Base-by-base conservation (phyloP, 1,284 basidiomycete species). In the Leccinum variabile region DNA sequence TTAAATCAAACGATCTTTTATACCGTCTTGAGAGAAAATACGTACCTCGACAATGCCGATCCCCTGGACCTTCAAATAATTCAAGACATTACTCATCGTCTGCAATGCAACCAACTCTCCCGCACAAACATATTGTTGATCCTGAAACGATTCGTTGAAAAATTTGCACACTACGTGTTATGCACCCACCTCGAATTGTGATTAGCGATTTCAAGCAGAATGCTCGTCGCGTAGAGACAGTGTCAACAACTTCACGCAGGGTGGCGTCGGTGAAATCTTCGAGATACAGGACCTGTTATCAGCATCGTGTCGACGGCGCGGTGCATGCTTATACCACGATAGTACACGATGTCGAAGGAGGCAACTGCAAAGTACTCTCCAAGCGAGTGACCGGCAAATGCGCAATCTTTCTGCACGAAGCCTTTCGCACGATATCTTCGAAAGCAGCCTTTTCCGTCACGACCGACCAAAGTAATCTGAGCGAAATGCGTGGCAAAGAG, bases 401-500 rank as follows among this genome's bases (percentile, higher is more conserved):
- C 28, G 28, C 28, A 30, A 65, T 91, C 89, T 66, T 85, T 87
- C 78, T 97, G 95, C 55, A 99, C 91, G 68, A 98, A 90, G 30
- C 97, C 97, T 77, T 95, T 96, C 65, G 91, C 84, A 70, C 94
- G 94, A 99, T 95, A 74, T 99, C 97, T 76, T 98, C 95, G 72
- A 98, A 99, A 0, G 96, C 94, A 35, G 95, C 94, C 76, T 97
- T 95, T 79, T 98, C 97, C 13, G 95, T 97, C 56, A 98, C 94
- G 67, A 99, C 33, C 11, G 33, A 33, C 97, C 63, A 98, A 85
- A 8, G 97, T 96, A 64, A 98, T 98, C 78, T 99, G 97, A 33
- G 97, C 95, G 74, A 99, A 99, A 75, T 98, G 97, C 1, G 97
- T 99, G 6, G 97, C 97, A 73, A 95, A 98, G 55, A 99, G 87